Percentiles rank a stretch among this genome's conserved stretches.
phyloP scores from a whole-genome alignment of 2,329 filamentous ascomycete genomes.

The Kalmusia sp. region DNA sequence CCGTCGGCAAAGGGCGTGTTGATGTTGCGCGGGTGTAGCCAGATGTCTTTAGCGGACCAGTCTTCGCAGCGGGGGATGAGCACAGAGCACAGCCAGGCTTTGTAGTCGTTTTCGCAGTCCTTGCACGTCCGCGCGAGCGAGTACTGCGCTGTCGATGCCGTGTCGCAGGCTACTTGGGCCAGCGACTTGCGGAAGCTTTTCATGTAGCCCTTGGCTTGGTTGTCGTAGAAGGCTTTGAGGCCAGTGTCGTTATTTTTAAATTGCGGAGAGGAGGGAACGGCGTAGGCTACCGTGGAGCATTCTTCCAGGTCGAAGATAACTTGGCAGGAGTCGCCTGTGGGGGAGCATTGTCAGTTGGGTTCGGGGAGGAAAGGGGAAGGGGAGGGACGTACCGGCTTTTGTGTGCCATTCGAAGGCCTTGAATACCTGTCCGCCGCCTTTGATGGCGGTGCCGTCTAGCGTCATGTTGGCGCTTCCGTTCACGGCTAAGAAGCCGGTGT shows the following conservation, averaged over 20 bases:
- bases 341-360: conserved; percentile 16
- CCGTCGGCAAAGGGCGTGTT: conserved; percentile 73
- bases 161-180: conserved; percentile 85
- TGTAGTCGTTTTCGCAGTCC: conserved; percentile 83
- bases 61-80: conserved; percentile 92
- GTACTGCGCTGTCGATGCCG: conserved; percentile 74
- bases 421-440: conserved; percentile 81
- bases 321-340: conserved; percentile 77
- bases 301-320: conserved; percentile 88
- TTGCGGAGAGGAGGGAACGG: conserved; percentile 80
- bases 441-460: conserved; percentile 53
- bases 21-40: conserved; percentile 74
- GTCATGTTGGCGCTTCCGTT: conserved; percentile 62
- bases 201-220: conserved; percentile 73
- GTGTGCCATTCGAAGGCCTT: conserved; percentile 76
- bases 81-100: conserved; percentile 92
- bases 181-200: conserved; percentile 81
- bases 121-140: conserved; percentile 79
- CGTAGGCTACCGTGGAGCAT: conserved; percentile 87
- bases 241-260: conserved; percentile 65
- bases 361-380: background rate
- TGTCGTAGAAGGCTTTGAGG: conserved; percentile 79
- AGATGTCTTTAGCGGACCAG: conserved; percentile 63
- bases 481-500: conserved; percentile 75
- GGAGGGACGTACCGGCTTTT: conserved; percentile 68